These are phyloP conservation scores for Quillaja saponaria DNA, from an alignment of 306 rosid genomes.

Conservation along the genomic window DNA sequence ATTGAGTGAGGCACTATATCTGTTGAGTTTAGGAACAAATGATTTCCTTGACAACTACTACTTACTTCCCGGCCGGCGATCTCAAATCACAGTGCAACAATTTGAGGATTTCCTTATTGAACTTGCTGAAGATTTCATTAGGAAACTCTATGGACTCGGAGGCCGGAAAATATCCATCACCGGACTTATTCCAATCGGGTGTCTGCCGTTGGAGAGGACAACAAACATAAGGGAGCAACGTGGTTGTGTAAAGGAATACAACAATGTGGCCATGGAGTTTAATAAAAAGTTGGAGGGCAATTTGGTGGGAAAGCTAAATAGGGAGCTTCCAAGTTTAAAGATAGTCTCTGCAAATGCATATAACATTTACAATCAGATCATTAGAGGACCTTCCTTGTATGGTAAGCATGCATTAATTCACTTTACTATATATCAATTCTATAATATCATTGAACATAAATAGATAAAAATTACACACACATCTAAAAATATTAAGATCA, in stretches of 20 bases:
- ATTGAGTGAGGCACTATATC: constrained; percentile 46
- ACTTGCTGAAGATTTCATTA: constrained; percentile 49
- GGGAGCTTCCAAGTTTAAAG: constrained; percentile 38
- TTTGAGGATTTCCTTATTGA: constrained; percentile 51
- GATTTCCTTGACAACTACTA: constrained; percentile 77
- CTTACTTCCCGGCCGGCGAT: constrained; percentile 40
- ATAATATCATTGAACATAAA: too few species aligned
- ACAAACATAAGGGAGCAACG: constrained; percentile 33
- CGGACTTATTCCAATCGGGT: constrained; percentile 83
- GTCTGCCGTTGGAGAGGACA: constrained; percentile 78
- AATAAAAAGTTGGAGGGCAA: constrained; percentile 41
- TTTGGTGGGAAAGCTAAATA: constrained; percentile 32
- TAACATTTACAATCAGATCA: constrained; percentile 24
- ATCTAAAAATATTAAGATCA: too few species aligned
- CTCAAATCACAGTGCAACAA: constrained; percentile 42
- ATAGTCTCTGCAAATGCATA: constrained; percentile 25
- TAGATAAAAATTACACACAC: too few species aligned
- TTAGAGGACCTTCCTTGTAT: constrained; percentile 37
- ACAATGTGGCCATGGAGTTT: constrained; percentile 45
- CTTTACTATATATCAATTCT: too few species aligned
- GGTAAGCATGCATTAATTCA: constrained; percentile 34
- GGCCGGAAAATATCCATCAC: constrained; percentile 58
- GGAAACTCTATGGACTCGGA: constrained; percentile 52
- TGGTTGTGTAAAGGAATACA: constrained; percentile 38
- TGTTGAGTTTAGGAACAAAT: constrained; percentile 72